Base-by-base conservation (phyloP, 2,329 filamentous ascomycete species). In the Clonostachys rosea region DNA sequence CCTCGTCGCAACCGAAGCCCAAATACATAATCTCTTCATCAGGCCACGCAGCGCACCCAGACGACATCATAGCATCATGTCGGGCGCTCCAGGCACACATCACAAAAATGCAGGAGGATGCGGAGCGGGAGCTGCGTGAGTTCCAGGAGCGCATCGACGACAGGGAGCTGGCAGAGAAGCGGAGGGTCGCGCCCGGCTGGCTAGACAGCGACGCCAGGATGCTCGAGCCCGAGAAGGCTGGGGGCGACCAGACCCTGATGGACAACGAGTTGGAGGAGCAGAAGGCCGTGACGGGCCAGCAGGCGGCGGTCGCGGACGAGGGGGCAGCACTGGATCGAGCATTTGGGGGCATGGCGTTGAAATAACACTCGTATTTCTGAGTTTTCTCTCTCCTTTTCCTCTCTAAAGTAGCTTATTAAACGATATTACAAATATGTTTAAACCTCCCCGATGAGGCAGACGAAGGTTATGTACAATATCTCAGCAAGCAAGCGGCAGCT, bases 51-150 rank as follows among this genome's bases (percentile, higher is more conserved):
- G 90, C 91, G 6, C 89, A 95, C 56, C 91, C 94, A 1, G 83
- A 91, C 57, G 86, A 91, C 55, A 95, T 99, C 59, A 77, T 91
- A 17, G 78, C 83, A 13, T 91, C 89, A 20, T 96, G 92, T 69
- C 79, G 80, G 51, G 84, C 87, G 8, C 78, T 99, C 40, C 83
- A 87, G 55, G 78, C 81, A 2, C 89, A 96, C 65, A 74, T 99
- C 12, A 71, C 81, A 24, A 81, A 83, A 54, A 75, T 89, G 54
- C 78, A 85, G 53, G 74, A 76, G 4, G 84, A 89, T 35, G 88
- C 88, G 2, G 78, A 86, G 52, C 70, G 73, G 35, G 80, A 85
- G 46, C 73, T 96, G 47, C 68, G 73, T 45, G 79, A 79, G 17
- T 89, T 94, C 70, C 84, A 94, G 56, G 81, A 85, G 50, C 75